Base-by-base conservation (phyloP, 2,329 filamentous ascomycete species). In the Aspergillus eucalypticola region DNA sequence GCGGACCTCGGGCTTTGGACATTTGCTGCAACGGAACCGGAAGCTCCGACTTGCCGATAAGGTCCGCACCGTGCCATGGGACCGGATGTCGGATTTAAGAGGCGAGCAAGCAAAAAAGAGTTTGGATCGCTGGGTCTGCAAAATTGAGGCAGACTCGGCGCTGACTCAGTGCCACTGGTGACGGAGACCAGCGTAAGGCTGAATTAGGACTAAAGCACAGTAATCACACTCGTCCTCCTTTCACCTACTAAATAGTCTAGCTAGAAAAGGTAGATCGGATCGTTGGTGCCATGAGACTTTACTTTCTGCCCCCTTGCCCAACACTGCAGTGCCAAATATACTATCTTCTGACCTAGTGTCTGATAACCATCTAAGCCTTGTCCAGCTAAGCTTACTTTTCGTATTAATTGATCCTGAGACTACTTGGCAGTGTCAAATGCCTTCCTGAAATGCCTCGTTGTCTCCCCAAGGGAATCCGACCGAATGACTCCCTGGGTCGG, bases 31-130 rank as follows among this genome's bases (percentile, higher is more conserved):
- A 55, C 44, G 46, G 56, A 32, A 32, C 52, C 60, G 60, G 57
- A 58, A 52, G 17, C 39, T 23, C 62, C 60, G 62, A 62, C 57
- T 46, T 49, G 38, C 62, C 62, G 60, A 41, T 56, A 48, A 23
- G 42, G 15, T 60, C 56, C 60, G 56, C 56, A 54, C 19, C 49
- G 51, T 58, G 54, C 41, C 49, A 50, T 58, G 56, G 56, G 17
- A 35, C 21, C 35, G 42, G 25, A 42, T 39, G 25, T 53, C 38
- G 49, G 27, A 44, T 46, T 42, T 53, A 35, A n/a, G 17, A 53
- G 41, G 25, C 27, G n/a, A 25, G n/a, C 29, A 53, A 44, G 38
- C 25, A 41, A 13, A 32, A 56, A 54, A 23, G 27, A 46, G 21
- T 21, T 27, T 35, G 32, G 32, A 35, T 5, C 32, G 13, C 32